phyloP scores from a whole-genome alignment of 2,329 filamentous ascomycete genomes.

The Ilyonectria sp. region DNA sequence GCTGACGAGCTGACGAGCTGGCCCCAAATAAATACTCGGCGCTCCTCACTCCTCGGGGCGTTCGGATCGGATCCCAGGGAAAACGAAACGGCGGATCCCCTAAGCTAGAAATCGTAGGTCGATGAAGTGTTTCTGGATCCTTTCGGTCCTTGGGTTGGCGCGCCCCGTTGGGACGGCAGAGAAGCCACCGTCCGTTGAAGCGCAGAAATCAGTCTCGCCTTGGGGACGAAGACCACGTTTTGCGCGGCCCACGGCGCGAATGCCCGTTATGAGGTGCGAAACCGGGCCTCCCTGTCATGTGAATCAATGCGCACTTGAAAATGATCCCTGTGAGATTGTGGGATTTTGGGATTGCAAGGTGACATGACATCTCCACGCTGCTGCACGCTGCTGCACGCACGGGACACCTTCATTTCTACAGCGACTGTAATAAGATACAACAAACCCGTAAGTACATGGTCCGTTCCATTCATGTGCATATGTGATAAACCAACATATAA shows the following conservation, averaged over 20 bases:
- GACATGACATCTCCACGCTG: slow-evolving; percentile 25
- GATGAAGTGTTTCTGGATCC: not conserved
- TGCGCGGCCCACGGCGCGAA: not conserved
- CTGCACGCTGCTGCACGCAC: slow-evolving; percentile 27
- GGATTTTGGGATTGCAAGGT: slow-evolving; percentile 24
- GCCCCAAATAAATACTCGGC: not conserved
- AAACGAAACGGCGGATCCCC: not conserved
- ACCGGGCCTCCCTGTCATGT: slow-evolving; percentile 15
- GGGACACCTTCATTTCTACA: slow-evolving; percentile 10
- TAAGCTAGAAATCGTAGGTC: not conserved
- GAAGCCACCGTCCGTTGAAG: not conserved
- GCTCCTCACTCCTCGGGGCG: not conserved
- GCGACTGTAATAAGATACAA: not conserved
- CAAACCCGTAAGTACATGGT: not conserved
- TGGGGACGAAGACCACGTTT: slow-evolving; percentile 9
- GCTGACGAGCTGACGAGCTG: not conserved
- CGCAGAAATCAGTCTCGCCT: slow-evolving; percentile 5
- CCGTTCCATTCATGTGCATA: not conserved
- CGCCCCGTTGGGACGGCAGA: slow-evolving; percentile 9
- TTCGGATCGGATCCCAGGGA: not conserved
- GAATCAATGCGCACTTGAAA: slow-evolving; percentile 16
- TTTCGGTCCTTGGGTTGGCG: not conserved
- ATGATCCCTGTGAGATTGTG: slow-evolving; percentile 22
- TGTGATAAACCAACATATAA: not conserved
- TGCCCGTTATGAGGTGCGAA: not conserved